Base-by-base conservation (phyloP, 2,329 filamentous ascomycete species). In the Penicillium sp. region DNA sequence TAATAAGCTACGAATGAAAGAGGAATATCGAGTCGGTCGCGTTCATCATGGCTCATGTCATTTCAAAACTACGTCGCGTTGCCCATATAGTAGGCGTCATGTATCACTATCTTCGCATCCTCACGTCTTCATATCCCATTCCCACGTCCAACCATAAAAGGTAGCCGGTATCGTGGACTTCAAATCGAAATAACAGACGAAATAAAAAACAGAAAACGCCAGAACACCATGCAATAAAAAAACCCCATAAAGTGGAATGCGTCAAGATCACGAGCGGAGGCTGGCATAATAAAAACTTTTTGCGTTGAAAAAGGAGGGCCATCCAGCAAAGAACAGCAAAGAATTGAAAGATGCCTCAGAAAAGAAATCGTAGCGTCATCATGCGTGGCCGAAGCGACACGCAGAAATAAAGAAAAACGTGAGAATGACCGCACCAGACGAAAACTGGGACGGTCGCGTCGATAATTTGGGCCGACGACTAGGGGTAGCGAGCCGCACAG, bases 341-440 rank as follows among this genome's bases (percentile, higher is more conserved):
- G 59, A 66, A 61, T 59, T 57, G 65, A 66, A 64, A 64, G 54
- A 61, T 55, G 66, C 63, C 63, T 66, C 58, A 58, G 31, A 62
- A 57, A 58, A 52, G 37, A 58, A 56, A 50, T 64, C 60, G 56
- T 61, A 56, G 47, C 54, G 46, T 67, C 63, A 56, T 66, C 56
- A 66, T 64, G 63, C 59, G 40, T 58, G 56, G 46, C 59, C 12
- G 47, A 53, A 55, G 59, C 60, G 43, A 40, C 43, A 49, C 6
- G 42, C 17, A 33, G 45, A 31, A 19, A n/a, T 40, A 48, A 49
- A 35, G 14, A 47, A 31, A 53, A 40, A 55, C 42, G 46, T 49
- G 50, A 60, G 26, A 44, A 50, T 55, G 44, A 51, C 54, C 55
- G 37, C 59, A 53, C 51, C 16, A 26, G 40, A 33, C 46, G 41